Evolutionary conservation across 257 asterid genomes (phyloP).

Genomic region (Scutellaria barbata): DNA sequence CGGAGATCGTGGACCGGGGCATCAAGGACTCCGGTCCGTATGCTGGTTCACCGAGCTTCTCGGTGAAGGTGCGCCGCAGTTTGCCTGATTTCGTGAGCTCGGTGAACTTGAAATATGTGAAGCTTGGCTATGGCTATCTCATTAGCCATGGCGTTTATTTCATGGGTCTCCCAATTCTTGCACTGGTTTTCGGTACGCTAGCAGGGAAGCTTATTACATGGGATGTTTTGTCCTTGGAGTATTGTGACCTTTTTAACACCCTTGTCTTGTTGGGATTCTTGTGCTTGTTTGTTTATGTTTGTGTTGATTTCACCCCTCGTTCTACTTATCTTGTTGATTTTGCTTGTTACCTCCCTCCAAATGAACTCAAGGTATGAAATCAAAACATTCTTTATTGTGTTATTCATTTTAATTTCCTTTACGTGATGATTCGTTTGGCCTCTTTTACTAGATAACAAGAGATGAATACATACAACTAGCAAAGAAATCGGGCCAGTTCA

Average conservation of each 20-base stretch:
- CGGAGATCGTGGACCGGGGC: slow-evolving; percentile 55
- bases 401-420: neutral
- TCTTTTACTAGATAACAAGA: slow-evolving; percentile 50
- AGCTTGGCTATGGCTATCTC: slow-evolving; percentile 64
- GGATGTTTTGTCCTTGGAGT: slow-evolving; percentile 39
- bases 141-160: slow-evolving; percentile 48
- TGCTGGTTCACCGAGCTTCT: slow-evolving; percentile 56
- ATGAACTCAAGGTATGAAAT: slow-evolving; percentile 56
- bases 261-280: slow-evolving; percentile 47
- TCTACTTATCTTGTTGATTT: slow-evolving; percentile 62
- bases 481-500: slow-evolving; percentile 62
- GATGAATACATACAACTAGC: slow-evolving; percentile 61
- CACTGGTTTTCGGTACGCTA: slow-evolving; percentile 43
- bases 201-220: slow-evolving; percentile 41
- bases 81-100: slow-evolving; percentile 65
- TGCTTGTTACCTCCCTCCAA: slow-evolving; percentile 63
- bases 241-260: slow-evolving; percentile 23
- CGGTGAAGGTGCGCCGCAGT: slow-evolving; percentile 53
- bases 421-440: neutral
- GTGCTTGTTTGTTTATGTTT: slow-evolving; percentile 40
- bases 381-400: neutral
- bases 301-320: slow-evolving; percentile 52
- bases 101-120: slow-evolving; percentile 64
- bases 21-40: slow-evolving; percentile 53
- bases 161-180: slow-evolving; percentile 43